Evolutionary conservation across 371 early-diverging fungal species (phyloP).

Genomic region (Mortierella sp.): DNA sequence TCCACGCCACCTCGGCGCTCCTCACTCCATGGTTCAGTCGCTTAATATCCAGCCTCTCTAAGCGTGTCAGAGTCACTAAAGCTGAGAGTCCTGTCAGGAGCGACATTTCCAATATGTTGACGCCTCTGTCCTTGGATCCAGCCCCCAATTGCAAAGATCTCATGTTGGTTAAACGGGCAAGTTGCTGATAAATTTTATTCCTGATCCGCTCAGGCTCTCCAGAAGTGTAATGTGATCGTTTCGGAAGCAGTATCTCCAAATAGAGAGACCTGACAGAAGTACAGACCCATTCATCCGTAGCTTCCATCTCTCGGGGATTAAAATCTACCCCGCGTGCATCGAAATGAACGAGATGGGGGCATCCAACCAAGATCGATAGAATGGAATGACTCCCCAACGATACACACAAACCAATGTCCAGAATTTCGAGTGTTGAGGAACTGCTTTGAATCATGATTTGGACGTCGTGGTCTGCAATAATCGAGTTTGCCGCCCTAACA

Average conservation of each 20-base stretch:
- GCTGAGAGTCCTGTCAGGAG: constrained; percentile 27
- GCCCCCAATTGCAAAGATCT: constrained; percentile 21
- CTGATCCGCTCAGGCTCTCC: constrained; percentile 35
- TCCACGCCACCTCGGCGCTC: constrained; percentile 27
- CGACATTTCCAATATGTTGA: constrained; percentile 41
- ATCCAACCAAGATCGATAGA: constrained; percentile 18
- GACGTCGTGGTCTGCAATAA: constrained; percentile 18
- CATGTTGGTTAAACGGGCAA: constrained; percentile 14
- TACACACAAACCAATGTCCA: constrained; percentile 29
- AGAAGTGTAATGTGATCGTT: constrained; percentile 21
- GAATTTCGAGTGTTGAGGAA: constrained; percentile 5
- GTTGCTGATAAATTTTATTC: constrained; percentile 22
- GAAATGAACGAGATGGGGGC: constrained; percentile 14
- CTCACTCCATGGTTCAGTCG: constrained; percentile 31
- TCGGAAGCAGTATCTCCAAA: constrained; percentile 33
- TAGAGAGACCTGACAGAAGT: constrained; percentile 12
- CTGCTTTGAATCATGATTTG: constrained; percentile 19
- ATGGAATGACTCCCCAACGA: constrained; percentile 27
- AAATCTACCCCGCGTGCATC: constrained; percentile 41
- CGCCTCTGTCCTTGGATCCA: constrained; percentile 40
- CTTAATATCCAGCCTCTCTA: constrained; percentile 32
- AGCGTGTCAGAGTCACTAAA: constrained; percentile 9
- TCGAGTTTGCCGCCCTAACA: constrained; percentile 15
- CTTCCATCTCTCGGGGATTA: constrained; percentile 40
- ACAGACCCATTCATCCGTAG: constrained; percentile 34